Evolutionary conservation across 2,329 filamentous ascomycete species (phyloP).

Genomic region (Phyllosticta citrichinensis): DNA sequence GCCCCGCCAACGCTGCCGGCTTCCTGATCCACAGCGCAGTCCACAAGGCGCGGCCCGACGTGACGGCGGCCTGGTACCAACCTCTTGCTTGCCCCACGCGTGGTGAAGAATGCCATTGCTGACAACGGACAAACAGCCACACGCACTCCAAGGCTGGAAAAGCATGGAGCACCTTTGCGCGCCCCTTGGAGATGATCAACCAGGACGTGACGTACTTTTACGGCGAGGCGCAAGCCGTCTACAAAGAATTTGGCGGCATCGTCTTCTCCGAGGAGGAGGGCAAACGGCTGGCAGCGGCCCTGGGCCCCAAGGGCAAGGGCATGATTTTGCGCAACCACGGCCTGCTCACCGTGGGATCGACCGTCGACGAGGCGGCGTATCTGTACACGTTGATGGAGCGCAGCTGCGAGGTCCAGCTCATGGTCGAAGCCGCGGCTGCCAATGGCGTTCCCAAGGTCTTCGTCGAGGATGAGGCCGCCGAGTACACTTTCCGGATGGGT

Average conservation of each 20-base stretch:
- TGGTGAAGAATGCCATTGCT: background rate
- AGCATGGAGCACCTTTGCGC: constrained; percentile 57
- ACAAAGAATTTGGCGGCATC: constrained; percentile 54
- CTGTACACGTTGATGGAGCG: constrained; percentile 60
- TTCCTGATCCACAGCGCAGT: constrained; percentile 62
- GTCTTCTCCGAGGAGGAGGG: constrained; percentile 57
- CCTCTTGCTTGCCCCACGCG: background rate
- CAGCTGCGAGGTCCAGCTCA: constrained; percentile 57
- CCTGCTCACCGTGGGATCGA: constrained; percentile 57
- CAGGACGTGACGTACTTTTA: constrained; percentile 58
- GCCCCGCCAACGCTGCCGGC: constrained; percentile 56
- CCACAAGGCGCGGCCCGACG: constrained; percentile 54
- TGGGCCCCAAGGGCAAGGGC: constrained; percentile 52
- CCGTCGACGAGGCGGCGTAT: constrained; percentile 66
- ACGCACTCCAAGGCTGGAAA: constrained; percentile 57
- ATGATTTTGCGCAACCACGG: constrained; percentile 64
- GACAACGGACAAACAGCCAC: constrained; percentile 31
- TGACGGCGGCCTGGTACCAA: constrained; percentile 48
- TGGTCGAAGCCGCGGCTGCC: constrained; percentile 55
- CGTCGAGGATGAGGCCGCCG: constrained; percentile 47
- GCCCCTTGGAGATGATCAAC: constrained; percentile 59
- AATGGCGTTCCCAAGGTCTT: constrained; percentile 39
- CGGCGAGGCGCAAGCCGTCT: constrained; percentile 52
- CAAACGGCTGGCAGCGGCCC: constrained; percentile 49
- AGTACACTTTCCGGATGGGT: constrained; percentile 41